These are phyloP conservation scores for Dipsacomyces acuminosporus DNA, from an alignment of 371 early-diverging fungal species.

Conservation along the genomic window DNA sequence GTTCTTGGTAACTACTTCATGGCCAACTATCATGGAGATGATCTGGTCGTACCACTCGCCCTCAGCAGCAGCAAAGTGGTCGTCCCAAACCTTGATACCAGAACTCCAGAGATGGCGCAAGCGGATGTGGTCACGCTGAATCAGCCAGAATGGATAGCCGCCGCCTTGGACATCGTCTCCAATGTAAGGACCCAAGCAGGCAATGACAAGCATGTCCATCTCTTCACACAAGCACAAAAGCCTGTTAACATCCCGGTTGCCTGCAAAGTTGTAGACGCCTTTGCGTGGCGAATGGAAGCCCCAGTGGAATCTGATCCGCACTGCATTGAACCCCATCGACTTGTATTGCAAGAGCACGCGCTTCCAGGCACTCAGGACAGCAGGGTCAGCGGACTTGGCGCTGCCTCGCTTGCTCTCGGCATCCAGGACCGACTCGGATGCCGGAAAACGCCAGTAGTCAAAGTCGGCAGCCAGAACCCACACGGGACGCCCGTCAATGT, in stretches of 20 bases:
- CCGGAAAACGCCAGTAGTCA: constrained; percentile 43
- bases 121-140: constrained; percentile 68
- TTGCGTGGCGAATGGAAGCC: constrained; percentile 76
- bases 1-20: constrained; percentile 69
- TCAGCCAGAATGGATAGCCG: constrained; percentile 79
- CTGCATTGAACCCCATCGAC: constrained; percentile 67
- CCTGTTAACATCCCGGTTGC: constrained; percentile 69
- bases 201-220: constrained; percentile 70
- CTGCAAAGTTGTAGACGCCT: constrained; percentile 73
- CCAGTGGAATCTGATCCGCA: constrained; percentile 91
- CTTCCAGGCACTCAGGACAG: constrained; percentile 28
- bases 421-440: neutral
- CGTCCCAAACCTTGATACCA: constrained; percentile 66
- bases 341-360: constrained; percentile 62
- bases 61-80: constrained; percentile 63
- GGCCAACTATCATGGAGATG: constrained; percentile 67
- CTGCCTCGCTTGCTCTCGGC: neutral
- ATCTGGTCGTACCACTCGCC: constrained; percentile 69
- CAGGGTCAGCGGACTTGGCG: constrained; percentile 2
- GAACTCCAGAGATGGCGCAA: constrained; percentile 66
- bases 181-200: constrained; percentile 85
- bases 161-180: constrained; percentile 86
- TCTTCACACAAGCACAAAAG: constrained; percentile 70
- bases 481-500: constrained; percentile 26
- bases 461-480: constrained; percentile 43